phyloP scores from a whole-genome alignment of 1,284 basidiomycete genomes.

The Puccinia polysora region DNA sequence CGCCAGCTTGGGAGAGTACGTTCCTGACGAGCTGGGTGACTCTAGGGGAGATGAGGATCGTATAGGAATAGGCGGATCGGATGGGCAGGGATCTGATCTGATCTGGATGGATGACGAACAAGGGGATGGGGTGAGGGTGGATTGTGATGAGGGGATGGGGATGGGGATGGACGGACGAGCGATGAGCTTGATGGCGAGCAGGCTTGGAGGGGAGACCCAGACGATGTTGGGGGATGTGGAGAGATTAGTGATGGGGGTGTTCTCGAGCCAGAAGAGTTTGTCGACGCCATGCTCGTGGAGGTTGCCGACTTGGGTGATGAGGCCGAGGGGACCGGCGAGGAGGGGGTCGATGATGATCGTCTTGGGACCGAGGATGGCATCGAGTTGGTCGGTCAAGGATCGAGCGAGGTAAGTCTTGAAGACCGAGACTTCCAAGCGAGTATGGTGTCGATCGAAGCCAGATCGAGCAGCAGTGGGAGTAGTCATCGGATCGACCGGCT shows the following conservation, averaged over 20 bases:
- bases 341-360: conserved; percentile 86
- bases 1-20: conserved; percentile 83
- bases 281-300: conserved; percentile 98
- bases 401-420: conserved; percentile 36
- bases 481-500: no score
- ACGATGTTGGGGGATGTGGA: conserved; percentile 76
- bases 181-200: conserved; percentile 79
- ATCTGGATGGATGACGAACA: conserved; percentile 58
- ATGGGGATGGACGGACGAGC: conserved; percentile 63
- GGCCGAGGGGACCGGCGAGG: conserved; percentile 82
- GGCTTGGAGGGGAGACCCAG: conserved; percentile 84
- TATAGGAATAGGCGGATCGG: conserved; percentile 66
- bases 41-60: conserved; percentile 81
- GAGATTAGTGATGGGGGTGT: conserved; percentile 69
- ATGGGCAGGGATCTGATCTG: conserved; percentile 62
- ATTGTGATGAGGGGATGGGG: not conserved
- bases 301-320: conserved; percentile 84
- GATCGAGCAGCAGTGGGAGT: no score
- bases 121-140: conserved; percentile 8
- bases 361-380: conserved; percentile 76
- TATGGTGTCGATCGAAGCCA: conserved; percentile 19
- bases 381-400: conserved; percentile 39
- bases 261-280: conserved; percentile 98
- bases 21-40: conserved; percentile 76
- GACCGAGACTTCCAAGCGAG: conserved; percentile 31